These are phyloP conservation scores for Diplogelasinospora grovesii DNA, from an alignment of 495 filamentous ascomycete species.

Conservation along the genomic window DNA sequence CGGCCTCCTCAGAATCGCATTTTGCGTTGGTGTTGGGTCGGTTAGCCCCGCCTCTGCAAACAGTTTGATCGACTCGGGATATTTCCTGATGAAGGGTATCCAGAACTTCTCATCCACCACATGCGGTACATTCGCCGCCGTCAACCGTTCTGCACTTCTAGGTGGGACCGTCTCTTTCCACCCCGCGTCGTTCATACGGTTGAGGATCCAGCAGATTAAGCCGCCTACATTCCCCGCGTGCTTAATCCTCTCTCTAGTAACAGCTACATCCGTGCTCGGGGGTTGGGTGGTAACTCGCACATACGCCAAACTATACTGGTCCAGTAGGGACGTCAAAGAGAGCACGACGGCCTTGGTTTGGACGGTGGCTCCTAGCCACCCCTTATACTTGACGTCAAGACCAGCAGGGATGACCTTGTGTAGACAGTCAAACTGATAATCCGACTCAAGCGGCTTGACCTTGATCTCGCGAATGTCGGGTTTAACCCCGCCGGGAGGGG, in stretches of 20 bases:
- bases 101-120: conserved; percentile 1
- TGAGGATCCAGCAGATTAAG: conserved; percentile 4
- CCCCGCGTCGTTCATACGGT: background rate
- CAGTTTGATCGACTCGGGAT: background rate
- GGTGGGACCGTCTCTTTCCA: no score
- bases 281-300: background rate
- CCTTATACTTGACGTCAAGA: background rate
- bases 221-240: background rate
- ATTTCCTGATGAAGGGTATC: background rate
- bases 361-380: background rate
- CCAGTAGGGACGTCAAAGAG: conserved; percentile 1
- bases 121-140: conserved; percentile 2
- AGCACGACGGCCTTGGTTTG: background rate
- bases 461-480: background rate
- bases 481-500: no score
- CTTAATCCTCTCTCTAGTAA: background rate
- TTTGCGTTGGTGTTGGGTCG: no score
- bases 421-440: background rate
- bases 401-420: background rate
- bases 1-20: no score
- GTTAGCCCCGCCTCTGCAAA: no score
- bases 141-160: background rate
- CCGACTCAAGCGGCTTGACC: background rate
- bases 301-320: background rate
- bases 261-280: background rate